phyloP scores from a whole-genome alignment of 768 basidiomycete species.

The Agaricus sinodeliciosus region DNA sequence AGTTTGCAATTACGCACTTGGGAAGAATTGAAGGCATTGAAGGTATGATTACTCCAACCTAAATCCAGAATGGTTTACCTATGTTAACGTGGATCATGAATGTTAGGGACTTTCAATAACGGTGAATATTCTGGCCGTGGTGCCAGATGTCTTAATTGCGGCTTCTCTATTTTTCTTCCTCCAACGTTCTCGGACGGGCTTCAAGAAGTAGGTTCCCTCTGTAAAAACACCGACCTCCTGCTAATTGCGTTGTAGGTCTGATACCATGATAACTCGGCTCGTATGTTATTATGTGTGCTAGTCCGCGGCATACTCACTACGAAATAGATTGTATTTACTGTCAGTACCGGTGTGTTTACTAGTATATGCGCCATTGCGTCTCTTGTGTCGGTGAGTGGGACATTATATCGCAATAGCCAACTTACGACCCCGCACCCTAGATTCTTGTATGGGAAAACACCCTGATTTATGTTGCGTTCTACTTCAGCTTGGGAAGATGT shows the following conservation, averaged over 20 bases:
- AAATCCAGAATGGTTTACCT: constrained; percentile 2
- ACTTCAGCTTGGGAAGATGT: constrained; percentile 49
- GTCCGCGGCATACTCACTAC: background rate
- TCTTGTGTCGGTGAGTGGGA: constrained; percentile 22
- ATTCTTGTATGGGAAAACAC: constrained; percentile 42
- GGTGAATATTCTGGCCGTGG: constrained; percentile 46
- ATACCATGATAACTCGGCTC: constrained; percentile 47
- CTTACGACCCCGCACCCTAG: constrained; percentile 18
- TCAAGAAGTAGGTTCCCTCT: constrained; percentile 33
- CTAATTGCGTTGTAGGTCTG: constrained; percentile 27
- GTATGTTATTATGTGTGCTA: constrained; percentile 18
- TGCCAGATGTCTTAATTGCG: constrained; percentile 44
- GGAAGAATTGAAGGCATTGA: constrained; percentile 34
- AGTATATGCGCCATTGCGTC: constrained; percentile 26
- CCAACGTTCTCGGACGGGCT: constrained; percentile 44
- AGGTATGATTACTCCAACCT: constrained; percentile 22
- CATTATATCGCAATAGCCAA: background rate
- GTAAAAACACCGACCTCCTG: background rate
- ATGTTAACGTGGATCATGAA: background rate
- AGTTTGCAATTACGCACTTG: constrained; percentile 41
- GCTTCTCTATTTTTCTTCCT: constrained; percentile 43
- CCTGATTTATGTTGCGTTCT: constrained; percentile 53
- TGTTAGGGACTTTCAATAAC: constrained; percentile 42
- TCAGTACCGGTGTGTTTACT: constrained; percentile 41
- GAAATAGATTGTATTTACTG: constrained; percentile 44